Conservation (phyloP, 306 rosid genomes). For the Macrotyloma uniflorum region DNA sequence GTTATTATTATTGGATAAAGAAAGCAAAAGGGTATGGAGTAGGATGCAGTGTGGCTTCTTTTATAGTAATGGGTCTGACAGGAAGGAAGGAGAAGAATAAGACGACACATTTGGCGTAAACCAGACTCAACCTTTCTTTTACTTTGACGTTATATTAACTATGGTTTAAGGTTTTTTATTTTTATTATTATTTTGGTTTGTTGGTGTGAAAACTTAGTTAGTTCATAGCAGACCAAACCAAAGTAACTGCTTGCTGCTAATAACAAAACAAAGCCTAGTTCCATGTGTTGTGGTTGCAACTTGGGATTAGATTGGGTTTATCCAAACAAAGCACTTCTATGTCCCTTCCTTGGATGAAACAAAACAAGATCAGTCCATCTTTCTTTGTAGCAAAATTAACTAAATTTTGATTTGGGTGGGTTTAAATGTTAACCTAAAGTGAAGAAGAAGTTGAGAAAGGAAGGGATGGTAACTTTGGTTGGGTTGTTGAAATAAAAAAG, state of each 20-base stretch:
- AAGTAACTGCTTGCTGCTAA: neutral
- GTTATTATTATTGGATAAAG: constrained; percentile 32
- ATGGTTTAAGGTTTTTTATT: neutral
- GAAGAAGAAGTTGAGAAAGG: too few species aligned
- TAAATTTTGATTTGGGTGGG: too few species aligned
- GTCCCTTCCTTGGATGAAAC: neutral
- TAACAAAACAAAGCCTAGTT: neutral
- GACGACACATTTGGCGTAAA: constrained; percentile 88
- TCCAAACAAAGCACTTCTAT: neutral
- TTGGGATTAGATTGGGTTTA: neutral
- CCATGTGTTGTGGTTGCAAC: neutral
- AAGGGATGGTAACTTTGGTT: too few species aligned
- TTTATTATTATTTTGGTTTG: too few species aligned
- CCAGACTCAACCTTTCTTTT: constrained; percentile 71
- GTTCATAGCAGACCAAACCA: too few species aligned
- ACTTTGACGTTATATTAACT: constrained; percentile 50
- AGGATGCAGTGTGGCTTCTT: constrained; percentile 54
- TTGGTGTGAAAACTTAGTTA: too few species aligned
- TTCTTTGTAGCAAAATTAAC: too few species aligned
- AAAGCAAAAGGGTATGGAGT: constrained; percentile 26
- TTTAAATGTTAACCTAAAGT: too few species aligned
- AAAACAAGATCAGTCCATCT: neutral
- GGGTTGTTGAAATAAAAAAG: too few species aligned
- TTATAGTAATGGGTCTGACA: constrained; percentile 80
- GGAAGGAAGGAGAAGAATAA: constrained; percentile 36